Evolutionary conservation across 2,329 filamentous ascomycete species (phyloP).

Genomic region (Ambrosiella beaveri): DNA sequence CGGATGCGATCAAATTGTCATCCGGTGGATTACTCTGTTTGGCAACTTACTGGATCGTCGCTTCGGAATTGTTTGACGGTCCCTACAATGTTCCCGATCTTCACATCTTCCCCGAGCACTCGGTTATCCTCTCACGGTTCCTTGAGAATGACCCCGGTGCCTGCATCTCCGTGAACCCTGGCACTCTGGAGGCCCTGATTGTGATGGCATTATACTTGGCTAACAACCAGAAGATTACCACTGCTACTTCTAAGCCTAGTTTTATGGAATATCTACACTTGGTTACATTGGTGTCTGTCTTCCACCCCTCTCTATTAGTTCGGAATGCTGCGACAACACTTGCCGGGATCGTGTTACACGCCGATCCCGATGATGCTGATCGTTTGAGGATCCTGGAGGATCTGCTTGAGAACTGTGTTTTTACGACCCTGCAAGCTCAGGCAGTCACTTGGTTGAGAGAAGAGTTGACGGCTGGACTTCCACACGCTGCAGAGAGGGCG

Average conservation of each 20-base stretch:
- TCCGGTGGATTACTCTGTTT: slow-evolving; percentile 41
- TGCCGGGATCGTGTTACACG: slow-evolving; percentile 37
- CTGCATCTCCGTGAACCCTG: slow-evolving; percentile 31
- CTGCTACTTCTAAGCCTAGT: slow-evolving; percentile 22
- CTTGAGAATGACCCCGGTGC: slow-evolving; percentile 32
- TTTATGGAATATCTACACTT: slow-evolving; percentile 46
- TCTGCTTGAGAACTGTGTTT: slow-evolving; percentile 47
- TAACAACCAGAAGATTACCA: slow-evolving; percentile 27
- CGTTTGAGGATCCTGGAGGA: slow-evolving; percentile 46
- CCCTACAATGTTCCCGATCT: slow-evolving; percentile 35
- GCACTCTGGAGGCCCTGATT: slow-evolving; percentile 41
- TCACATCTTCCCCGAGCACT: slow-evolving; percentile 43
- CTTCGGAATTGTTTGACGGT: slow-evolving; percentile 42
- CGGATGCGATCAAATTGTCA: slow-evolving; percentile 38
- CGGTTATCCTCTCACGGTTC: slow-evolving; percentile 34
- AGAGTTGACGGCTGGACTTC: slow-evolving; percentile 31
- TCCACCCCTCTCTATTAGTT: slow-evolving; percentile 36
- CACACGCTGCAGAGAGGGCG: slow-evolving; percentile 17
- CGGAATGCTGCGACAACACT: slow-evolving; percentile 37
- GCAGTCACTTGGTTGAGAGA: slow-evolving; percentile 48
- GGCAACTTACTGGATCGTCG: slow-evolving; percentile 45
- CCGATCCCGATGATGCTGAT: slow-evolving; percentile 40
- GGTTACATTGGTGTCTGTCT: slow-evolving; percentile 38
- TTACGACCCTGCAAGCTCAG: slow-evolving; percentile 42
- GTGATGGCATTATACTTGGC: slow-evolving; percentile 43